Evolutionary conservation across 352 stramenopile species (phyloP), one percentile per base, ranked within the genome.

Genomic region (Aphanomyces astaci): DNA sequence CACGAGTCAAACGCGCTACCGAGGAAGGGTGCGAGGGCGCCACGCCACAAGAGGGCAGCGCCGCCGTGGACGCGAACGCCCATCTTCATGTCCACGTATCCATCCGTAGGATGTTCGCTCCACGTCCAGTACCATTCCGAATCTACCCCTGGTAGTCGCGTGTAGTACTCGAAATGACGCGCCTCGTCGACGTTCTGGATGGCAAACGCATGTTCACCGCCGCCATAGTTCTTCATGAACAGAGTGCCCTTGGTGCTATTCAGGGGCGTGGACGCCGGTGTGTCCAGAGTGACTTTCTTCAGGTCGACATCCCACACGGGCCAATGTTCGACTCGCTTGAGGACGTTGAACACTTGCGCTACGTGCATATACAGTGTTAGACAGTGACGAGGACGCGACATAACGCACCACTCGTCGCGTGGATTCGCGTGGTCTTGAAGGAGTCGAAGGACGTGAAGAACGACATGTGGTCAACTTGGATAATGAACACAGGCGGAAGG

Each of bases 61-160:
- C 51, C 27, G 0, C 51, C 51, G n/a, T 59, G 51, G 7, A 59
- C 51, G 1, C 51, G 51, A 2, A 59, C 51, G 30, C 51, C 51
- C 51, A 59, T 59, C 30, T 59, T 59, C 51, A 59, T 59, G 51
- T 59, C 51, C 10, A 59, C 51, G n/a, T 10, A 39, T n/a, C 51
- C 51, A 59, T 32, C 24, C 13, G 32, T 28, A 25, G 24, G 7
- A 19, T 59, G 5, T 32, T 59, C 36, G 36, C 36, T 59, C 51
- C 51, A 59, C 51, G 51, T 59, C 51, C 51, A 59, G 30, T 59
- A 59, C 51, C 51, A 59, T 13, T 39, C 51, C 4, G 51, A 30
- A 39, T 40, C 30, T 15, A 19, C 51, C 11, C 51, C 51, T 33
- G 51, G 51, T 4, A 59, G 24, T 9, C 30, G 25, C 13, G 25